These are phyloP conservation scores for Cichorium intybus DNA, from an alignment of 140 eudicot species.

Conservation along the genomic window DNA sequence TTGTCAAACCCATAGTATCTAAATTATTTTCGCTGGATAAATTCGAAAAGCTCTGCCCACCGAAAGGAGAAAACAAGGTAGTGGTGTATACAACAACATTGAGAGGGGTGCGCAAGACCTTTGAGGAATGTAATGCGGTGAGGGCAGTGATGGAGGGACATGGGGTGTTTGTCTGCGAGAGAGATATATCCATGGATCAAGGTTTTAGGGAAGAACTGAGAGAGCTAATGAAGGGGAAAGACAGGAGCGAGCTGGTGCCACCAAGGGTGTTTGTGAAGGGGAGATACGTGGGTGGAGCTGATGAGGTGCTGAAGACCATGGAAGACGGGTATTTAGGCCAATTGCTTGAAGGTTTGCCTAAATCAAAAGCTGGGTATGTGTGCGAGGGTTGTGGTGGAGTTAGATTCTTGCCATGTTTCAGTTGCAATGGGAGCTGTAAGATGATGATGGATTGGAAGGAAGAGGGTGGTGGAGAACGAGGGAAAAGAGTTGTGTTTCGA, in stretches of 20 bases:
- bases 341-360: constrained; percentile 73
- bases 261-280: constrained; percentile 85
- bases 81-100: constrained; percentile 84
- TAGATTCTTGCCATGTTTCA: constrained; percentile 87
- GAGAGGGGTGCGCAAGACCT: constrained; percentile 78
- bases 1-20: not conserved
- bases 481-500: constrained; percentile 48
- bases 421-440: constrained; percentile 91
- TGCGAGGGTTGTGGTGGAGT: constrained; percentile 93
- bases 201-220: constrained; percentile 74
- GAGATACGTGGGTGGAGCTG: constrained; percentile 80
- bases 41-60: constrained; percentile 71
- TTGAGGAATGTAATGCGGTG: constrained; percentile 81
- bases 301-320: constrained; percentile 47
- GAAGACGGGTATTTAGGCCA: constrained; percentile 66
- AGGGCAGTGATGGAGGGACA: constrained; percentile 55
- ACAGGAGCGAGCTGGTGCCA: constrained; percentile 50
- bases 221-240: constrained; percentile 55
- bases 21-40: constrained; percentile 25
- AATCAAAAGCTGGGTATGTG: constrained; percentile 42
- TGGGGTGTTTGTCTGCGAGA: constrained; percentile 66
- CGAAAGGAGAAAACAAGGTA: constrained; percentile 70
- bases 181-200: constrained; percentile 88
- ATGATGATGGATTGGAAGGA: constrained; percentile 42
- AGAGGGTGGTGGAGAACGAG: constrained; percentile 9